A percentile compares a stretch with the other conserved stretches of the same genome.
Evolutionary conservation across 305 asterid genomes (phyloP).

Genomic region (Fraxinus sp.): DNA sequence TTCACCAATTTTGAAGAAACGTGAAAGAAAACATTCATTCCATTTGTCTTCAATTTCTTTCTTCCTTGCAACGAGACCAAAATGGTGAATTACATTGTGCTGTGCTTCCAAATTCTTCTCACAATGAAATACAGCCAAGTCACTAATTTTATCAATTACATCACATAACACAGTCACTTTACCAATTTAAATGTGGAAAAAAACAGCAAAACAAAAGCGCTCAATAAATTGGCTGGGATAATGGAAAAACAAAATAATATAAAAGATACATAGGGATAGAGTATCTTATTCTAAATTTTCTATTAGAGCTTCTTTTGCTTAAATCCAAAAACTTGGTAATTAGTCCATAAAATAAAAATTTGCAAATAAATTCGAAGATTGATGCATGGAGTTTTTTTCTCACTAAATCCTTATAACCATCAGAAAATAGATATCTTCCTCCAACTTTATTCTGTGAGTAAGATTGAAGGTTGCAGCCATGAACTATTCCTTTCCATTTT

Average conservation of each 20-base stretch:
- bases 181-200: not conserved
- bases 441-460: not conserved
- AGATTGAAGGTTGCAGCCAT: not conserved
- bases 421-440: not conserved
- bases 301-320: slow-evolving; percentile 1
- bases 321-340: not conserved
- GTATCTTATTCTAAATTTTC: not conserved
- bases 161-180: not conserved
- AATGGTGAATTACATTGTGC: not conserved
- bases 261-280: not conserved
- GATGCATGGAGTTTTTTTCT: not conserved
- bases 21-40: not conserved
- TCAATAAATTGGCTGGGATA: not conserved
- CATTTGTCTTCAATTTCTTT: not conserved
- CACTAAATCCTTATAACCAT: not conserved
- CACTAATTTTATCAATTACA: not conserved
- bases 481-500: not conserved
- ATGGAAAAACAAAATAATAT: not conserved
- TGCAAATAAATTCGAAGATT: not conserved
- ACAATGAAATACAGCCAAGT: not conserved
- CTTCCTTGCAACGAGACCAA: not conserved
- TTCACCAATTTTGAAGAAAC: not conserved
- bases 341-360: not conserved
- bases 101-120: not conserved
- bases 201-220: not conserved